These are phyloP conservation scores for Kingdonia uniflora DNA, from an alignment of 164 flowering plant species.

Conservation along the genomic window DNA sequence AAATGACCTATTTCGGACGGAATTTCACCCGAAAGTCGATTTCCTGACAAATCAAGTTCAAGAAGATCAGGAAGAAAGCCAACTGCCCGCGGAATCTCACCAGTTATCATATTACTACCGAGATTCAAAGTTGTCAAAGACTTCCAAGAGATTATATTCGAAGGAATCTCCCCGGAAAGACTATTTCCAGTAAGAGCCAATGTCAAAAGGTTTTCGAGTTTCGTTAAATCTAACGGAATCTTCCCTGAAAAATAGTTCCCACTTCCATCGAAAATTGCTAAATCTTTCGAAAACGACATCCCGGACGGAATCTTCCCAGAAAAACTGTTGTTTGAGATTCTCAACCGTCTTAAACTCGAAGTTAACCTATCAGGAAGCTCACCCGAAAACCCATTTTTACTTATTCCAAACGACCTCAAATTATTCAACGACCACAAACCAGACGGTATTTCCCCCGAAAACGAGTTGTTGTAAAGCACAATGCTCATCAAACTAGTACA, in stretches of 20 bases:
- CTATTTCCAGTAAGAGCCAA: conserved; percentile 39
- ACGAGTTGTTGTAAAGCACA: conserved; percentile 26
- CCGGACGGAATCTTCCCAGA: conserved; percentile 33
- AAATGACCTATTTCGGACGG: conserved; percentile 24
- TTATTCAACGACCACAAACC: conserved; percentile 31
- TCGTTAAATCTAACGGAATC: conserved; percentile 34
- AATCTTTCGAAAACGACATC: conserved; percentile 16
- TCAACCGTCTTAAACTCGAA: conserved; percentile 27
- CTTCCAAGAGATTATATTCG: conserved; percentile 32
- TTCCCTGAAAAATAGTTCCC: conserved; percentile 40
- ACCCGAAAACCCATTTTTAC: conserved; percentile 37
- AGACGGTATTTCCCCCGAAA: conserved; percentile 33
- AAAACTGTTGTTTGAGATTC: conserved; percentile 39
- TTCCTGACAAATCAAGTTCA: conserved; percentile 35
- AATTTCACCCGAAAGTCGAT: conserved; percentile 36
- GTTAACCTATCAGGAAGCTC: conserved; percentile 30
- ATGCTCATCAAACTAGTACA: conserved; percentile 32
- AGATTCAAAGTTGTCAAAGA: conserved; percentile 25
- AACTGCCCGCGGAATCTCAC: conserved; percentile 31
- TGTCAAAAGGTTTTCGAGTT: conserved; percentile 19
- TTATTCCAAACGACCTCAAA: conserved; percentile 14
- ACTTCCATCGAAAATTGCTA: conserved; percentile 33
- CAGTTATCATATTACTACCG: conserved; percentile 32
- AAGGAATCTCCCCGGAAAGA: conserved; percentile 35
- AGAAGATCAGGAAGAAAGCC: conserved; percentile 25